Evolutionary conservation across 2,329 filamentous ascomycete genomes (phyloP).

Genomic region (Cercospora sp.): DNA sequence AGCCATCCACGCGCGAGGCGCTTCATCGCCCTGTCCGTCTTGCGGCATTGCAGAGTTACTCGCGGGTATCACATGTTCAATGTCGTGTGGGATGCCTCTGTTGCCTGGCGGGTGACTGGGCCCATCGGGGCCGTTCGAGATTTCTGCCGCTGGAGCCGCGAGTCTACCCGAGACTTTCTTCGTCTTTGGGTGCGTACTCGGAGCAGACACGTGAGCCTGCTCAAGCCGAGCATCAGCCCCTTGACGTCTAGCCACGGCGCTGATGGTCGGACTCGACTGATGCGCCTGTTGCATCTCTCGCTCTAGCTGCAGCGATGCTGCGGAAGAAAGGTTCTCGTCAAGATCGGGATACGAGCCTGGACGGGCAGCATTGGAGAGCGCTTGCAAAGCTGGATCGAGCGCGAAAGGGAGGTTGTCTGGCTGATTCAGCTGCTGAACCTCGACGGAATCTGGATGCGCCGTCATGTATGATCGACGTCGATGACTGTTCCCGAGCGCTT

Average conservation of each 20-base stretch:
- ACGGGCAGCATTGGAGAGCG: not conserved
- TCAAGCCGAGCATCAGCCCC: not conserved
- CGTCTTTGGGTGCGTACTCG: not conserved
- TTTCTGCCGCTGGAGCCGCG: not conserved
- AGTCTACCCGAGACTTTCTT: not conserved
- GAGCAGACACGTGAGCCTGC: not conserved
- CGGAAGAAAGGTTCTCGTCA: not conserved
- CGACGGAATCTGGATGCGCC: not conserved
- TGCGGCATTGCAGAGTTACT: not conserved
- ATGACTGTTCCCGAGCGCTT: constrained; percentile 7
- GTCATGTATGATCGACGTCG: constrained; percentile 3
- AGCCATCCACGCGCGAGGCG: not conserved
- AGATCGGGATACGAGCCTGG: not conserved
- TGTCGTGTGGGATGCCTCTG: not conserved
- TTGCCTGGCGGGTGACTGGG: not conserved
- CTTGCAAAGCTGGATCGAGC: not conserved
- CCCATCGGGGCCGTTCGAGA: not conserved
- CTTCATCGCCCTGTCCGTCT: not conserved
- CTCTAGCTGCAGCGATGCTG: constrained; percentile 11
- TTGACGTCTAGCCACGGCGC: not conserved
- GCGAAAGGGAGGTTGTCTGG: not conserved
- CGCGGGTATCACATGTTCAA: not conserved
- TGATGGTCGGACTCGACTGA: constrained; percentile 1
- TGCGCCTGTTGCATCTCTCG: constrained; percentile 9
- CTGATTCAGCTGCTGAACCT: not conserved